These are phyloP conservation scores for Ceratocystis colombiana DNA, from an alignment of 2,329 filamentous ascomycete genomes.

Conservation along the genomic window DNA sequence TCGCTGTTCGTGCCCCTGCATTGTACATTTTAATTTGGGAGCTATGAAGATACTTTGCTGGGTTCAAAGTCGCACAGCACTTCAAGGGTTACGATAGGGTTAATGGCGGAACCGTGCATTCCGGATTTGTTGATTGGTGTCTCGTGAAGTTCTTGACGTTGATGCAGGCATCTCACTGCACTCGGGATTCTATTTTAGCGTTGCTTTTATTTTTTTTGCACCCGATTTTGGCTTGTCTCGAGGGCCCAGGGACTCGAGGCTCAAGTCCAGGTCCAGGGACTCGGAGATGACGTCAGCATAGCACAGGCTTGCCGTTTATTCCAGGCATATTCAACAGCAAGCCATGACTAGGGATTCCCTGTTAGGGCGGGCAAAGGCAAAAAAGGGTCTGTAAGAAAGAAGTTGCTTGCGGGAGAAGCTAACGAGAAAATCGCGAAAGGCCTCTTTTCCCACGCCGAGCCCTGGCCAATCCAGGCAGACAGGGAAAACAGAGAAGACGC, in stretches of 20 bases:
- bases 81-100: neutral
- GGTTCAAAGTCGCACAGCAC: neutral
- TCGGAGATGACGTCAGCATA: constrained; percentile 17
- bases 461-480: neutral
- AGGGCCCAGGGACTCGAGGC: neutral
- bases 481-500: neutral
- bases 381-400: neutral
- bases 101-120: neutral
- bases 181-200: no score
- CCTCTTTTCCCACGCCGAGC: neutral
- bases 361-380: neutral
- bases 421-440: neutral
- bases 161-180: no score
- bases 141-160: neutral
- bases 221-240: neutral
- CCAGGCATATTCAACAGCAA: neutral
- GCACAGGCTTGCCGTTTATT: neutral
- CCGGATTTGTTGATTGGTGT: neutral
- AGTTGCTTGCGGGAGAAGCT: neutral
- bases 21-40: neutral
- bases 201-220: neutral
- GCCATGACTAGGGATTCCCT: neutral
- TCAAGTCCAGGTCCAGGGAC: neutral
- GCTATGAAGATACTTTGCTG: no score
- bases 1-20: neutral